Evolutionary conservation across 2,329 filamentous ascomycete genomes (phyloP), one percentile per base, ranked within the genome.

Genomic region (Arthrobotrys megalospora): DNA sequence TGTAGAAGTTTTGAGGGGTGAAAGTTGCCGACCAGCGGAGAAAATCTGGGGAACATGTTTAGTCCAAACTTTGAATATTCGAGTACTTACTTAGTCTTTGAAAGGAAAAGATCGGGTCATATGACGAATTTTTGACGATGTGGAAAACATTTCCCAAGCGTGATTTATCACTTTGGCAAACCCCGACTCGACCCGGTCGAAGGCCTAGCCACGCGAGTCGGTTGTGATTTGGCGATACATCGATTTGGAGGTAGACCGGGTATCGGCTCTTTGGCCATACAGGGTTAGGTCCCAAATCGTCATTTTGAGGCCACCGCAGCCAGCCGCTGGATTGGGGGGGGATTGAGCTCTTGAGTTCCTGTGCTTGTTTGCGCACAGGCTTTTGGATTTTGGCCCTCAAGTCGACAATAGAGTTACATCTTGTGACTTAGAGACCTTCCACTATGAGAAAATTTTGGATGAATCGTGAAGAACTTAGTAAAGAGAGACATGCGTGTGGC

Each of bases 121-220:
- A 69, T 69, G 65, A 58, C 50, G 65, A 38, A 21, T 5, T 53
- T 66, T 53, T 50, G 48, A 50, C 60, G 60, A 65, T 58, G 50
- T 36, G 8, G 12, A 38, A 41, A 58, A 58, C 19, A 21, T 11
- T 12, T 60, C 6, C 14, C 55, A 28, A 60, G 55, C 55, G 19
- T n/a, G 55, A 43, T 43, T 28, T 60, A 11, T n/a, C 3, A 47
- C 48, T 47, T 32, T 32, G 60, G 12, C 60, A 48, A 48, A 64
- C 21, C 43, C 41, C 19, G 36, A 60, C 41, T 36, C 41, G 41
- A 63, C 34, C 47, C 48, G 63, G 63, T 41, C 14, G 63, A 28
- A 41, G 19, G 48, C 53, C 21, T 24, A 62, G 58, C 72, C 72
- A 77, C 72, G 72, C 72, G 72, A 77, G 65, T 77, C 72, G 73